Conservation (phyloP, 305 asterid genomes). For the Solanum hybrid region DNA sequence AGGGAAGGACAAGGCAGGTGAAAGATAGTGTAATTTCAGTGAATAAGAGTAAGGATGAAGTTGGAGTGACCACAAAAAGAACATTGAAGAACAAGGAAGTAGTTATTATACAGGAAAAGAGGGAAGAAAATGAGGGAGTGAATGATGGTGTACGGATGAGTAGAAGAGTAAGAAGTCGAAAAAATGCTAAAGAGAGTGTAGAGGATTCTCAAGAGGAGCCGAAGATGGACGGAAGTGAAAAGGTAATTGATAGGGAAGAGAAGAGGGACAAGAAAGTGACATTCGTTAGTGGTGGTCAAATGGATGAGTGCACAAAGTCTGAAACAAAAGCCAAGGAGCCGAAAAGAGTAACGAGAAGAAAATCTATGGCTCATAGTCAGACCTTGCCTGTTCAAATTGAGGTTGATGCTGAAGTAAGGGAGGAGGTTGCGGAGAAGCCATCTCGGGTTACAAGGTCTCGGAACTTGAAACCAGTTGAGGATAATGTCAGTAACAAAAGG, state of each 20-base stretch:
- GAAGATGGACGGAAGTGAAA: not conserved
- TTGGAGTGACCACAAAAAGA: constrained; percentile 6
- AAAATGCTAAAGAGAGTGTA: constrained; percentile 9
- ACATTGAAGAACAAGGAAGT: constrained; percentile 23
- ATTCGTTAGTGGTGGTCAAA: not conserved
- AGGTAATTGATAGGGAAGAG: constrained; percentile 26
- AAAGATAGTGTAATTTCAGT: constrained; percentile 2
- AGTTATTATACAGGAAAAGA: constrained; percentile 1
- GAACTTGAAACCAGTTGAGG: not conserved
- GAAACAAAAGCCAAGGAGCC: not conserved
- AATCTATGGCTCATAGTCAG: not conserved
- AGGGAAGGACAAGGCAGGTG: constrained; percentile 18
- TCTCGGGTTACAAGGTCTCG: not conserved
- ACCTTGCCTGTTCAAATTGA: not conserved
- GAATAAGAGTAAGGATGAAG: constrained; percentile 13
- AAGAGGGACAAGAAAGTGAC: constrained; percentile 19
- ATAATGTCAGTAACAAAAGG: not conserved
- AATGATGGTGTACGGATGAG: constrained; percentile 13
- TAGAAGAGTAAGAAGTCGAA: not conserved
- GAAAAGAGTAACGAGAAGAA: not conserved
- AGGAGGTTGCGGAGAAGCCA: not conserved
- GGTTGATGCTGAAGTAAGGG: not conserved
- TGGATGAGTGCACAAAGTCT: not conserved
- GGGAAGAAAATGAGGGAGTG: constrained; percentile 1
- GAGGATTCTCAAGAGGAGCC: not conserved